Conservation (phyloP, 1,284 basidiomycete species). For the Pyrrhoderma noxium region DNA sequence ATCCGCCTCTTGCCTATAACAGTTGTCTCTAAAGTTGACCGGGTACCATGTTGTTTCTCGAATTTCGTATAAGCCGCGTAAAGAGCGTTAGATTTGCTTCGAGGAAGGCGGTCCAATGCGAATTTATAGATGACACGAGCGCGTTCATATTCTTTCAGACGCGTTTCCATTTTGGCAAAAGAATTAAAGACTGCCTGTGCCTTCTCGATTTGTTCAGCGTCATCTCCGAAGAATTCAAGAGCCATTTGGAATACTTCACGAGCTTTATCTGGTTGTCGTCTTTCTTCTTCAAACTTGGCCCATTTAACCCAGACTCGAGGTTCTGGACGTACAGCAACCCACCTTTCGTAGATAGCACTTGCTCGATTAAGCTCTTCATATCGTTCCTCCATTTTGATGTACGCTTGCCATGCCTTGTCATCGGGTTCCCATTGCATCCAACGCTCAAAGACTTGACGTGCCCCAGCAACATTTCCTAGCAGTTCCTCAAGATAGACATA, state of each 20-base stretch:
- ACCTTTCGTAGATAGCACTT: conserved; percentile 89
- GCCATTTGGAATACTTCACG: conserved; percentile 96
- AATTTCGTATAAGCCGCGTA: conserved; percentile 94
- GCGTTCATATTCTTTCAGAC: conserved; percentile 93
- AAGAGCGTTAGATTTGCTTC: conserved; percentile 80
- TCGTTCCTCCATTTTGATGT: conserved; percentile 94
- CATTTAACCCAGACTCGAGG: conserved; percentile 96
- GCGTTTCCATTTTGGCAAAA: conserved; percentile 97
- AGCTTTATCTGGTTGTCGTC: conserved; percentile 80
- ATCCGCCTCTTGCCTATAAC: conserved; percentile 95
- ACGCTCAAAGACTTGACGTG: conserved; percentile 94
- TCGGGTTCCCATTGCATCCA: conserved; percentile 99
- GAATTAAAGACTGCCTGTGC: conserved; percentile 94
- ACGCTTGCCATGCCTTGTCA: conserved; percentile 98
- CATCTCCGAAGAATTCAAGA: conserved; percentile 95
- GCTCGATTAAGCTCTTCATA: conserved; percentile 91
- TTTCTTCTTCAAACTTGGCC: conserved; percentile 96
- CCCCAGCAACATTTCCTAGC: conserved; percentile 90
- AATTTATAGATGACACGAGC: conserved; percentile 96
- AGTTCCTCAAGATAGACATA: conserved; percentile 98
- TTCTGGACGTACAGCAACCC: conserved; percentile 89
- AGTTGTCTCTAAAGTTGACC: conserved; percentile 84
- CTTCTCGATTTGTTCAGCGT: conserved; percentile 94
- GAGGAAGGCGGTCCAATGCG: conserved; percentile 83
- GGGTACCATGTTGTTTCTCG: conserved; percentile 95